Base-by-base conservation (phyloP, 768 basidiomycete species). In the Trametes maxima region DNA sequence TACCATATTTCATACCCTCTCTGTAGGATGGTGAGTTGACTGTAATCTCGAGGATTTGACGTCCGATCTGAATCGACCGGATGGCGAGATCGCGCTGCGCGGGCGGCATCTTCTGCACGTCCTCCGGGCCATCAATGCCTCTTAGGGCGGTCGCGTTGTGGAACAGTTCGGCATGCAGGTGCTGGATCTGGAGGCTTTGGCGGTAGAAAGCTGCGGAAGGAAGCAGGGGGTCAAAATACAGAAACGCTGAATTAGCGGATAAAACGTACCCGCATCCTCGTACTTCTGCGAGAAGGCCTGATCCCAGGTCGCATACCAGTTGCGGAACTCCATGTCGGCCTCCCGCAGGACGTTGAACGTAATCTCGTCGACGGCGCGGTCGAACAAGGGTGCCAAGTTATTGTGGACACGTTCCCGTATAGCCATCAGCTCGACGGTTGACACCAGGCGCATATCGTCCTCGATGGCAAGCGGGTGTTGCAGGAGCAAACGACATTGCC, bases 381-480 rank as follows among this genome's bases (percentile, higher is more conserved):
- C 92, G 44, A 85, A 71, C 14, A 77, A 83, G 17, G 90, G 88
- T n/a, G 87, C 85, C 44, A 97, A 76, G 17, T 86, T 83, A 71
- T 95, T 90, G 69, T 94, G 88, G 1, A 95, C 81, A 24, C 89
- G 83, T 68, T 96, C 95, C 61, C 95, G 86, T 63, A 96, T 85
- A 33, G 87, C 86, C 84, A 95, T 94, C 57, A 96, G 81, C 69
- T 98, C 94, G 25, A 98, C 94, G 2, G 93, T 95, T 3, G 95
- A 95, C 13, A 97, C 92, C 14, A 98, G 84, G 59, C 95, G 89
- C 85, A 94, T 94, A 69, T 98, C 95, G 65, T 96, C 94, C 68
- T 93, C 88, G 61, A 96, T 91, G 14, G 92, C 84, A 28, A 96
- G 76, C 39, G 95, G 95, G 72, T 97, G 95, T 64, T 87, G 85